Percentiles rank a stretch among this genome's conserved stretches.
Conservation (phyloP, 768 basidiomycete genomes). For the Macrolepiota albuminosa region DNA sequence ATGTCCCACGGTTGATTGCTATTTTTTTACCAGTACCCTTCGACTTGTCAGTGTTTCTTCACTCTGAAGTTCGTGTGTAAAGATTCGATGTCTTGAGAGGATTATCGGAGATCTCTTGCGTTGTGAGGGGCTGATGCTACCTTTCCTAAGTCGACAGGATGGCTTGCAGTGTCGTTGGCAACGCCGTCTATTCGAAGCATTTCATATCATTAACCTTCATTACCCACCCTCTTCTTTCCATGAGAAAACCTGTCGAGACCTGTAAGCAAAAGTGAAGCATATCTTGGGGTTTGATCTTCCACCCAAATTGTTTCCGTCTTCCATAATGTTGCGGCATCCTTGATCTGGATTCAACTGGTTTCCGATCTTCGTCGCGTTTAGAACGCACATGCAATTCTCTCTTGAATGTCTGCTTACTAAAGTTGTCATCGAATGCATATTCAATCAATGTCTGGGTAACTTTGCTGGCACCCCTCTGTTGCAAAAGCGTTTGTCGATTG, state of each 20-base stretch:
- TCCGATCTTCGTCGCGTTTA: not conserved
- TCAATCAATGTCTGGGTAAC: not conserved
- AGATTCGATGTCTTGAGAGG: not conserved
- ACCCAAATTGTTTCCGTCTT: not conserved
- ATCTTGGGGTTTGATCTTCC: not conserved
- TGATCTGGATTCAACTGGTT: not conserved
- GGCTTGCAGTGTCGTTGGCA: not conserved
- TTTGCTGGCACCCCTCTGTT: not conserved
- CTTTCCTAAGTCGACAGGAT: not conserved
- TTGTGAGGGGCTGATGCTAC: not conserved
- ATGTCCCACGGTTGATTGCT: not conserved
- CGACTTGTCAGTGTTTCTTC: not conserved
- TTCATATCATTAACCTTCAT: not conserved
- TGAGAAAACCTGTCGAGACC: not conserved
- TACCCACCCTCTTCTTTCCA: constrained; percentile 2
- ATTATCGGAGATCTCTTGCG: not conserved
- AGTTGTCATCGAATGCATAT: not conserved
- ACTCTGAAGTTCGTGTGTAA: not conserved
- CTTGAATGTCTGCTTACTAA: too few species aligned
- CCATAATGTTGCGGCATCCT: not conserved
- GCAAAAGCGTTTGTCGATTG: not conserved
- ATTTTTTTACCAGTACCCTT: not conserved
- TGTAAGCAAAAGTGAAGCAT: not conserved
- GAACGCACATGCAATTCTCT: not conserved
- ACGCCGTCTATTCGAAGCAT: not conserved